Evolutionary conservation across 805 yeast genomes (phyloP), one percentile per base, ranked within the genome.

Genomic region (Kazachstania africana): DNA sequence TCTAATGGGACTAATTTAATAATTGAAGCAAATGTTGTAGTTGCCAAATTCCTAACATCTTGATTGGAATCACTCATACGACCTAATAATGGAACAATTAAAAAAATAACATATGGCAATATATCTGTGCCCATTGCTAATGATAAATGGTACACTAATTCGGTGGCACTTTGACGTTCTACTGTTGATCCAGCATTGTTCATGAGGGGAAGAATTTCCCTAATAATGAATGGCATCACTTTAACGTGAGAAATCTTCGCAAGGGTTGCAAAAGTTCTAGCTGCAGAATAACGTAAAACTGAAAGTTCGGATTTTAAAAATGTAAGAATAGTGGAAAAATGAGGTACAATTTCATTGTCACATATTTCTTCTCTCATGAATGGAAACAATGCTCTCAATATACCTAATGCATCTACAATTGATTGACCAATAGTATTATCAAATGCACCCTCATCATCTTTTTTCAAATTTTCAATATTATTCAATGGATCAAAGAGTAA

Each of bases 1-100:
- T 91, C 99, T 36, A 91, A 66, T 4, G 99, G 99, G 14, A 91
- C 97, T 39, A 91, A 62, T 54, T 88, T 91, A 44, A 91, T 88
- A 36, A 91, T 83, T 0, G 94, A 78, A 0, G 99, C 99, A 67
- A 91, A 91, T 0, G 98, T 83, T 0, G 95, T 84, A 0, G 98
- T 88, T 0, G 98, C 93, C 33, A 93, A 59, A 12, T 79, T 67
- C 46, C 99, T 72, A n/a, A 87, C 78, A 50, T 83, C 95, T 32
- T 67, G 68, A 49, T 88, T 83, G 2, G 94, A 66, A 55, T 91
- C 99, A 65, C 95, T 87, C 98, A 91, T 91, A 49, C 98, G 70
- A 27, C 98, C 99, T 44, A 91, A 63, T 4, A 91, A 84, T 8
- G 99, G 98, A 17, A 93, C 97, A 53, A 91, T 84, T 45, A 91